Evolutionary conservation across 1,139 yeast genomes (phyloP).

Genomic region (Debaryomycetaceae sp.): DNA sequence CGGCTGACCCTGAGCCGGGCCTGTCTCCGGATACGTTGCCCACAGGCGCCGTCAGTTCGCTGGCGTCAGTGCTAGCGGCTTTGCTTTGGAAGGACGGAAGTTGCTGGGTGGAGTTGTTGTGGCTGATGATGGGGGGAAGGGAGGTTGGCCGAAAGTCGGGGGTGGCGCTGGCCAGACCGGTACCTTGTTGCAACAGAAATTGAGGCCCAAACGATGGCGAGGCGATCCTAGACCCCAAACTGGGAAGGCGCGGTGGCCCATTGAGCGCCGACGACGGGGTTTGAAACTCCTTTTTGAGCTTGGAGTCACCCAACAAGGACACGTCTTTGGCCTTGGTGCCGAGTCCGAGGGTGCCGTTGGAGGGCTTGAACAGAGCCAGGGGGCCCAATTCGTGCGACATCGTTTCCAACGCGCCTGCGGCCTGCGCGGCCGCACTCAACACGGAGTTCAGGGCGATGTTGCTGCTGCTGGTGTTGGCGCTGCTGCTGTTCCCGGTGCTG

Average conservation of each 20-base stretch:
- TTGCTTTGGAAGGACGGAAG: conserved; percentile 26
- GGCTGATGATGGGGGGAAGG: conserved; percentile 32
- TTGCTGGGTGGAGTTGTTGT: conserved; percentile 8
- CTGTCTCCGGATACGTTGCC: too few relatives aligned
- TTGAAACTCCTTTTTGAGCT: conserved; percentile 16
- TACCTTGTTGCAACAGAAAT: conserved; percentile 19
- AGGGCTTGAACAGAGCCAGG: conserved; percentile 36
- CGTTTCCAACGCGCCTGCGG: conserved; percentile 63
- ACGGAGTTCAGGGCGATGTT: conserved; percentile 9
- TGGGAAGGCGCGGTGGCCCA: conserved; percentile 29
- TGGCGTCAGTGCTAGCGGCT: not conserved
- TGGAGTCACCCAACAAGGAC: conserved; percentile 26
- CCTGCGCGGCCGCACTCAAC: conserved; percentile 25
- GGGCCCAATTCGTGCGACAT: conserved; percentile 48
- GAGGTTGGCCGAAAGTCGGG: conserved; percentile 15
- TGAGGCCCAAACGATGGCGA: conserved; percentile 48
- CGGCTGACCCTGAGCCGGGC: conserved; percentile 1
- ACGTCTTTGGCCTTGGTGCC: conserved; percentile 15
- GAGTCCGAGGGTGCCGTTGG: conserved; percentile 3
- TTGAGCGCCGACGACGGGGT: conserved; percentile 36
- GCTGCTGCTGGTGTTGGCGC: not conserved
- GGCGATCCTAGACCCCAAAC: conserved; percentile 22
- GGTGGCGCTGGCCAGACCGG: conserved; percentile 9
- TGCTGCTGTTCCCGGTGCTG: too few relatives aligned
- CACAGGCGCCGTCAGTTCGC: too few relatives aligned